Evolutionary conservation across 2,329 filamentous ascomycete species (phyloP).

Genomic region (Tolypocladium guangdongense): DNA sequence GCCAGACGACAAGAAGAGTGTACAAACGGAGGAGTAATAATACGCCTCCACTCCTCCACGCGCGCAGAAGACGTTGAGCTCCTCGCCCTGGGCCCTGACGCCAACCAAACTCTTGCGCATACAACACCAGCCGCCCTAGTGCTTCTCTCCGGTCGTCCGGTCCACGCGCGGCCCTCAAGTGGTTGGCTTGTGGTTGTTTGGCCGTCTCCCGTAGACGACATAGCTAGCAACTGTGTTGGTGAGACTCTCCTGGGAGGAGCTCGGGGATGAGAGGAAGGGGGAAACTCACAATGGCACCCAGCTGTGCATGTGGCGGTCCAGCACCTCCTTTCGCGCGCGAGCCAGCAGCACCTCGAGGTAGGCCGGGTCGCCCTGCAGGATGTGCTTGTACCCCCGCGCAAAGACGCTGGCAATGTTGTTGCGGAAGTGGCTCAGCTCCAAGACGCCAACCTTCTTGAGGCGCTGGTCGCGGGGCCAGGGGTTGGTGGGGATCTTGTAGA

Average conservation of each 20-base stretch:
- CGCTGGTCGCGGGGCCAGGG: constrained; percentile 18
- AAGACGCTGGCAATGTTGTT: constrained; percentile 11
- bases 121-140: neutral
- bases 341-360: constrained; percentile 12
- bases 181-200: neutral
- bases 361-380: constrained; percentile 9
- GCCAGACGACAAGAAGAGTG: too few species aligned
- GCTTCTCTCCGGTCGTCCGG: neutral
- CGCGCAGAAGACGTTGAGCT: too few species aligned
- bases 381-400: constrained; percentile 12
- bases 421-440: constrained; percentile 13
- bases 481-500: constrained; percentile 18
- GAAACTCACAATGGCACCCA: constrained; percentile 12
- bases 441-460: constrained; percentile 17
- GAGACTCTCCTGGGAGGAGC: too few species aligned
- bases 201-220: neutral
- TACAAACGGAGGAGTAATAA: too few species aligned
- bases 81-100: too few species aligned
- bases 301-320: constrained; percentile 12
- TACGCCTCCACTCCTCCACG: too few species aligned
- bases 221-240: neutral
- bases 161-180: neutral
- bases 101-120: neutral
- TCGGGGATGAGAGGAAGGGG: too few species aligned
- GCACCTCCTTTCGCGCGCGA: constrained; percentile 9